phyloP scores from a whole-genome alignment of 2,329 filamentous ascomycete genomes.

The Alternaria rosae region DNA sequence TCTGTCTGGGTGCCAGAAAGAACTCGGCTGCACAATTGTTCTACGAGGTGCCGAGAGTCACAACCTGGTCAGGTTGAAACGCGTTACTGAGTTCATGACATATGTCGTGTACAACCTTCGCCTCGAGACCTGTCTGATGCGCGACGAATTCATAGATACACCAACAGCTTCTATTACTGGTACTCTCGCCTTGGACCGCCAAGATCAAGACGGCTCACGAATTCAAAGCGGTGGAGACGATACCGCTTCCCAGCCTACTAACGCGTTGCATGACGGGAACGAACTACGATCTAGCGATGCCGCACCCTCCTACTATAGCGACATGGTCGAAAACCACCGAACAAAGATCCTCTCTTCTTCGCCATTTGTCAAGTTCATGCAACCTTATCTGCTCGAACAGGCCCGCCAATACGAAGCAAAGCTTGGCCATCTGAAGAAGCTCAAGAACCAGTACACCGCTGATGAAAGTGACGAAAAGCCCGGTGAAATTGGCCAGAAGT shows the following conservation, averaged over 20 bases:
- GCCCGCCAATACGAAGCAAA: conserved; percentile 89
- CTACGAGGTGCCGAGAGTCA: conserved; percentile 79
- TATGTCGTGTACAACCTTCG: conserved; percentile 99
- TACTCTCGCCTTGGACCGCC: conserved; percentile 29
- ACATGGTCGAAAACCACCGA: conserved; percentile 91
- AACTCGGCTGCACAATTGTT: conserved; percentile 93
- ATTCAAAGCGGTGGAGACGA: not conserved
- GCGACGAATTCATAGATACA: conserved; percentile 88
- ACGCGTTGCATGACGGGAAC: conserved; percentile 49
- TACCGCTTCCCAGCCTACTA: not conserved
- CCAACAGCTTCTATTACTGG: conserved; percentile 66
- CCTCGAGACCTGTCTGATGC: conserved; percentile 90
- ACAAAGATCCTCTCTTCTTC: conserved; percentile 94
- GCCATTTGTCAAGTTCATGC: conserved; percentile 93
- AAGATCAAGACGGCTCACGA: conserved; percentile 15
- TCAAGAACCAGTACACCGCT: conserved; percentile 73
- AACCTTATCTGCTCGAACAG: conserved; percentile 91
- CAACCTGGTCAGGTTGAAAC: conserved; percentile 80
- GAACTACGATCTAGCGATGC: conserved; percentile 71
- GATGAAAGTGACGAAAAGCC: conserved; percentile 42
- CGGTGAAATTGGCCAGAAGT: conserved; percentile 66
- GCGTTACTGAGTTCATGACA: conserved; percentile 97
- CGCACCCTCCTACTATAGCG: conserved; percentile 91
- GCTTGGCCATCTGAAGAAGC: conserved; percentile 79
- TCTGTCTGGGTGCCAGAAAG: conserved; percentile 85